phyloP scores from a whole-genome alignment of 2,329 filamentous ascomycete genomes.

The Aspergillus terreus region DNA sequence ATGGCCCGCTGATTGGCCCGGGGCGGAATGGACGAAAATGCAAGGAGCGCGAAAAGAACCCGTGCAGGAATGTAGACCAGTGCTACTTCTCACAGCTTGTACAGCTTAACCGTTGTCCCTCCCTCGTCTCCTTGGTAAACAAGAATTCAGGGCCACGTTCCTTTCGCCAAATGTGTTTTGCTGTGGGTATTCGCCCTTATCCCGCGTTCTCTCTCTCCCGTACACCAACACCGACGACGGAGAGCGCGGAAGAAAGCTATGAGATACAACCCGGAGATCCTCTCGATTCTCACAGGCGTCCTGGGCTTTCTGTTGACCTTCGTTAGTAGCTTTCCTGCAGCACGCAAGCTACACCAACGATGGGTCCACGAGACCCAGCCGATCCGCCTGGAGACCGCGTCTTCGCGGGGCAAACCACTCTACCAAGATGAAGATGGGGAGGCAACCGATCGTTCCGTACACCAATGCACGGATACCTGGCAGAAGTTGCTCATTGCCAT shows the following conservation, averaged over 20 bases:
- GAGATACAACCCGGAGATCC: slow-evolving; percentile 16
- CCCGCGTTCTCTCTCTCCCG: neutral
- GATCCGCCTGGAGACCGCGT: slow-evolving; percentile 15
- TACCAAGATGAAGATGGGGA: slow-evolving; percentile 70
- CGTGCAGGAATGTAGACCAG: neutral
- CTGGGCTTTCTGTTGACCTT: slow-evolving; percentile 23
- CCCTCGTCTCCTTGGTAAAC: neutral
- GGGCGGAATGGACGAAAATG: neutral
- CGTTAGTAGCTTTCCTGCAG: slow-evolving; percentile 24
- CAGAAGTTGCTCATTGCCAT: slow-evolving; percentile 55
- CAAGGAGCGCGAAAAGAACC: neutral
- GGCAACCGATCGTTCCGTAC: slow-evolving; percentile 61
- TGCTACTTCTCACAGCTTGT: neutral
- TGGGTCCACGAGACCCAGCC: slow-evolving; percentile 9
- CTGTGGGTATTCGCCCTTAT: too few species aligned
- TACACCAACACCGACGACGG: neutral
- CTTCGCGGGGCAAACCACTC: slow-evolving; percentile 31
- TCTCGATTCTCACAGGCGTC: slow-evolving; percentile 17
- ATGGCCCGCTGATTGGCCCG: too few species aligned
- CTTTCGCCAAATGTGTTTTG: too few species aligned
- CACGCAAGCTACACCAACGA: slow-evolving; percentile 18
- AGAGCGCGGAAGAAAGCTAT: slow-evolving; percentile 15
- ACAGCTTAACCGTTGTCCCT: neutral
- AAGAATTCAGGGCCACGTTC: neutral
- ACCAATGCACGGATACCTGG: slow-evolving; percentile 58